Conservation (phyloP, 1,284 basidiomycete species). For the Sphaerobolus stellatus region DNA sequence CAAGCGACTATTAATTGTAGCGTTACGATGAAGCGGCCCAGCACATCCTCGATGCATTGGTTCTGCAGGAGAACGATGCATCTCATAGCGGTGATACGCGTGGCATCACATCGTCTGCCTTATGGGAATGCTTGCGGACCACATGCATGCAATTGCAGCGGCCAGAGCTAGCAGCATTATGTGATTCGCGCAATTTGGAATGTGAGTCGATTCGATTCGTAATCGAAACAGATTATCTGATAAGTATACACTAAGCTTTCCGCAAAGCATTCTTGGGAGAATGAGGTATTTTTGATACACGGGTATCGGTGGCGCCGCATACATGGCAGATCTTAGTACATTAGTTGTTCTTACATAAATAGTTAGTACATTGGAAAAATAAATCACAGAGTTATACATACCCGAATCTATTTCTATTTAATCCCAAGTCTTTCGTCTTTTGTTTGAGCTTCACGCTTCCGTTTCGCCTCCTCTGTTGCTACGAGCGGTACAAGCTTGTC, state of each 20-base stretch:
- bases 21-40: constrained; percentile 82
- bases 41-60: constrained; percentile 82
- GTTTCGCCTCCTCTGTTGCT: constrained; percentile 36
- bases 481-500: constrained; percentile 24
- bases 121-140: constrained; percentile 86
- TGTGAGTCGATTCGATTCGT: constrained; percentile 41
- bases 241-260: constrained; percentile 3
- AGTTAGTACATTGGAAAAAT: too few relatives aligned
- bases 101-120: constrained; percentile 70
- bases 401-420: background rate
- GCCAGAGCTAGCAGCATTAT: constrained; percentile 69
- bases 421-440: constrained; percentile 38
- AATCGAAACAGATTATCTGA: background rate
- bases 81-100: constrained; percentile 54
- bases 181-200: constrained; percentile 69
- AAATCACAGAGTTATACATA: too few relatives aligned
- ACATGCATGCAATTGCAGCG: constrained; percentile 77
- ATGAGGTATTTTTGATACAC: background rate
- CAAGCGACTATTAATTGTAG: constrained; percentile 35
- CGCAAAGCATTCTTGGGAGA: constrained; percentile 3
- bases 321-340: background rate
- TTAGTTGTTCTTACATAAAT: too few relatives aligned
- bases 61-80: constrained; percentile 79
- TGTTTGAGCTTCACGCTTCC: constrained; percentile 36
- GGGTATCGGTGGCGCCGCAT: too few relatives aligned